Base-by-base conservation (phyloP, 192 early-diverging fungal genomes). In the Lunasporangiospora selenospora region DNA sequence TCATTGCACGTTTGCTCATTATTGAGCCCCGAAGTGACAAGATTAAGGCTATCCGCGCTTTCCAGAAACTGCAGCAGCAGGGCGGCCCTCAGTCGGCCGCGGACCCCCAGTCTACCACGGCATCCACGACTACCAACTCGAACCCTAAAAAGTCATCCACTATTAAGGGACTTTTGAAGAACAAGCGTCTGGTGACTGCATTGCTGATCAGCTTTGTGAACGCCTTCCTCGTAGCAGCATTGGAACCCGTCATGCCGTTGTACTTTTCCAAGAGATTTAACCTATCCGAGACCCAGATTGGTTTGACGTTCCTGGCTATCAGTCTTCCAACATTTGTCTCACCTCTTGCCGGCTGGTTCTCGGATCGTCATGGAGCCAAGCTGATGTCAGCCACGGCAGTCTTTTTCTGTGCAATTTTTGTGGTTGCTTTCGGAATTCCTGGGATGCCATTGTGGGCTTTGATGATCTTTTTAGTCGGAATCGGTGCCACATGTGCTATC, bases 291-390 rank as follows among this genome's bases (percentile, higher is more conserved):
- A 67, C 78, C 3, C 52, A 60, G 50, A 78, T 78, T 27, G 77
- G 78, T 33, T 46, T 80, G 15, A 67, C 58, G 0, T 66, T 80
- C 24, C 37, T 80, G 4, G 75, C 78, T 3, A 63, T 76, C 18
- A 63, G 75, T 21, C 26, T 77, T 11, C 81, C 78, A 3, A 54
- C 59, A 0, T 57, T 80, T 32, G 41, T 76, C 8, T 64, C 75
- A 2, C 75, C 73, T 16, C 21, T 70, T n/a, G 77, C 69, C 12
- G 81, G 78, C 0, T 78, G 75, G 73, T 58, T 78, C 46, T 77
- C 75, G 11, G 80, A 82, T 58, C 58, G 58, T 29, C 67, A 65
- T 50, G 80, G 80, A 11, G 60, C 65, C 42, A 82, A 79, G 52
- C 62, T 73, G 47, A 41, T 76, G 43, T 59, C 64, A 0, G 52